Evolutionary conservation across 1,139 yeast genomes (phyloP), one percentile per base, ranked within the genome.

Genomic region (Kodamaea sp.): DNA sequence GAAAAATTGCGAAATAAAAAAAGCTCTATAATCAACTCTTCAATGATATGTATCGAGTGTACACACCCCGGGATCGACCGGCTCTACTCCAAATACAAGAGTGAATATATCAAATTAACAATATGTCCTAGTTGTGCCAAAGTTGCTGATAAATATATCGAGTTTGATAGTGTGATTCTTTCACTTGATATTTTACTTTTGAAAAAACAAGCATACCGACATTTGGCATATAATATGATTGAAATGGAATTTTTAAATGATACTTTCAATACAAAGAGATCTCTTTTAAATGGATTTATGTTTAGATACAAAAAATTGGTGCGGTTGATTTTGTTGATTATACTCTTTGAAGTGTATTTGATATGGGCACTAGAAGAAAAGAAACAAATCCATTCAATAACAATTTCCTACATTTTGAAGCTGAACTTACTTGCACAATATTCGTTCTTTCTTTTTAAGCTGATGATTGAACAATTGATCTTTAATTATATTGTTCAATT

Each of bases 311-410:
- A 43, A 31, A 56, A 54, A 27, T 40, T 71, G 45, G 54, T 55
- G 36, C 67, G 95, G 28, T 64, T 86, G 34, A 66, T 86, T 50
- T 53, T 84, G 3, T 67, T 92, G 39, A 70, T 85, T 39, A 65
- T 87, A 0, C 69, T 94, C n/a, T 88, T 90, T 51, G 97, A 92
- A 48, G 95, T 92, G 7, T 94, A 92, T 55, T 63, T 92, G 38
- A 81, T 80, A 1, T 92, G 98, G 97, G 96, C 96, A 0, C 79
- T 84, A 38, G 90, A 85, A 46, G 98, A 92, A 57, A 79, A 78
- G 47, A 76, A 70, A 36, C 50, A 54, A 26, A 45, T 37, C 12
- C 67, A 61, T 37, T 57, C 64, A 6, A 27, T 51, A 25, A 42
- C 57, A 9, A 54, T 62, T 49, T 40, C 48, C 12, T 60, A 51